Conservation (phyloP, 768 basidiomycete species). For the Omphalotus guepiniiformis region DNA sequence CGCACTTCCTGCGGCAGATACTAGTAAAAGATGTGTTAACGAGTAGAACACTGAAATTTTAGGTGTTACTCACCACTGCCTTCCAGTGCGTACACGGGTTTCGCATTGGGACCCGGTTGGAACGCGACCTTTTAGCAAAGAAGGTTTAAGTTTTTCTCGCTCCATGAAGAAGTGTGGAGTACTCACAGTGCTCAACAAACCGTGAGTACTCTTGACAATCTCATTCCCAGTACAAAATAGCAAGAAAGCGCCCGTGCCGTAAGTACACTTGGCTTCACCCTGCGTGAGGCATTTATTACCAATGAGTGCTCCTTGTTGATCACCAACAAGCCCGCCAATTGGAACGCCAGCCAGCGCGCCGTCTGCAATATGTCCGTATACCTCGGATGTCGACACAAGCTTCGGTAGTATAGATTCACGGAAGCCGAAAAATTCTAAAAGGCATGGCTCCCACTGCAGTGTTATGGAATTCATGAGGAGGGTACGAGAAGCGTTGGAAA, state of each 20-base stretch:
- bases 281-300: constrained; percentile 90
- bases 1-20: constrained; percentile 92
- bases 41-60: background rate
- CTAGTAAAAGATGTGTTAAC: constrained; percentile 29
- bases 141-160: constrained; percentile 1
- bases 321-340: constrained; percentile 93
- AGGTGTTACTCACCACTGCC: constrained; percentile 73
- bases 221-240: constrained; percentile 91
- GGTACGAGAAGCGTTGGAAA: constrained; percentile 95
- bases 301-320: constrained; percentile 94
- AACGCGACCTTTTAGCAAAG: constrained; percentile 73
- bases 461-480: constrained; percentile 82
- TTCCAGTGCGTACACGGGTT: constrained; percentile 90
- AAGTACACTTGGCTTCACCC: constrained; percentile 99
- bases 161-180: background rate
- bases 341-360: constrained; percentile 72
- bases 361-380: constrained; percentile 74
- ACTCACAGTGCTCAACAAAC: constrained; percentile 81
- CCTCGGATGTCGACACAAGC: constrained; percentile 88
- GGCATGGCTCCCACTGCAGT: constrained; percentile 76
- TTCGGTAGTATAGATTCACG: constrained; percentile 74
- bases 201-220: constrained; percentile 80
- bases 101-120: constrained; percentile 71
- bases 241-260: constrained; percentile 95
- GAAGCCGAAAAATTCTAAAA: constrained; percentile 86